Conservation (phyloP, 352 stramenopile genomes). For the Phytopythium helicoides region DNA sequence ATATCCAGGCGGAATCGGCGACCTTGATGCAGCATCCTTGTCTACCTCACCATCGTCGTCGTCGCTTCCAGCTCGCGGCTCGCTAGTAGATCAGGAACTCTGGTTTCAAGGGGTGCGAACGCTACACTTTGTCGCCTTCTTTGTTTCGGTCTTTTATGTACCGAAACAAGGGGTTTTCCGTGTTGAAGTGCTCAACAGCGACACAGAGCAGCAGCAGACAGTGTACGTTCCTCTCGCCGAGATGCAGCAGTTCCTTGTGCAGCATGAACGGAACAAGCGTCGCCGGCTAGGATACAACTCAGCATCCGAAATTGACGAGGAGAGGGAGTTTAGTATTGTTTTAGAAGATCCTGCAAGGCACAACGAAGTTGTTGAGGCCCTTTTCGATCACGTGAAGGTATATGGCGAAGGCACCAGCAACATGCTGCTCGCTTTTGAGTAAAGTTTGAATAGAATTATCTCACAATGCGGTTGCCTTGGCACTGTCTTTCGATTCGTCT, state of each 20-base stretch:
- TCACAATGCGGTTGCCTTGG: conserved; percentile 1
- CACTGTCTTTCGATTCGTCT: background rate
- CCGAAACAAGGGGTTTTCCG: conserved; percentile 62
- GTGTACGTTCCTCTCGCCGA: conserved; percentile 67
- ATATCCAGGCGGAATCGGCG: conserved; percentile 23
- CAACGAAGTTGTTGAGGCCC: conserved; percentile 46
- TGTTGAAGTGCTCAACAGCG: conserved; percentile 78
- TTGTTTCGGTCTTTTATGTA: conserved; percentile 70
- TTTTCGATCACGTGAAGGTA: conserved; percentile 62
- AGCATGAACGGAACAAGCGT: conserved; percentile 37
- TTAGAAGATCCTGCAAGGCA: conserved; percentile 27
- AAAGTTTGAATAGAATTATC: conserved; percentile 15
- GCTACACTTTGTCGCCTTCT: conserved; percentile 63
- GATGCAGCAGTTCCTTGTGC: conserved; percentile 50
- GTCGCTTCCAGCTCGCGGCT: conserved; percentile 16
- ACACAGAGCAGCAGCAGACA: conserved; percentile 74
- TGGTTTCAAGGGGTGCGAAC: conserved; percentile 72
- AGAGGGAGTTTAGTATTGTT: background rate
- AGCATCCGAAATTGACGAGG: background rate
- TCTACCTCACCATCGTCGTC: conserved; percentile 1
- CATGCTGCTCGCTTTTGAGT: conserved; percentile 66
- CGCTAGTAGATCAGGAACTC: conserved; percentile 45
- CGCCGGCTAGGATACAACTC: conserved; percentile 2
- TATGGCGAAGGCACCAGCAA: conserved; percentile 48
- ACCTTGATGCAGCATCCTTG: conserved; percentile 1